Conservation (phyloP, 495 filamentous ascomycete species). For the Elasticomyces elasticus region DNA sequence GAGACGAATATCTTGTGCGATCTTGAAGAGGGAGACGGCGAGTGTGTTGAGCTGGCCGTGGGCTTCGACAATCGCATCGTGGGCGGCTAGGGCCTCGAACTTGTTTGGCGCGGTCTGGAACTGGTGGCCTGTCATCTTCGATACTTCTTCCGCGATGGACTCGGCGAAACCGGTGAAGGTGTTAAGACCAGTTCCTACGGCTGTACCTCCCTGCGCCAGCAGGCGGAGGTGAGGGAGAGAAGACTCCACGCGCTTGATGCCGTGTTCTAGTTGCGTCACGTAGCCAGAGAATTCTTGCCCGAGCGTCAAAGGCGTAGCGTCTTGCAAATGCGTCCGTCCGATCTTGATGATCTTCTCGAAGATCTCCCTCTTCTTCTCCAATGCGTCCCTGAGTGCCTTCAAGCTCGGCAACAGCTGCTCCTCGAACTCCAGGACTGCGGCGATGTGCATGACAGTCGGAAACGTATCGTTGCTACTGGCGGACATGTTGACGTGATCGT, state of each 20-base stretch:
- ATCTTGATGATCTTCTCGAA: constrained; percentile 97
- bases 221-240: constrained; percentile 73
- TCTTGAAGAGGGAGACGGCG: constrained; percentile 88
- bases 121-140: constrained; percentile 78
- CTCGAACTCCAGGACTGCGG: constrained; percentile 87
- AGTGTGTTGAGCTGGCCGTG: constrained; percentile 89
- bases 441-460: constrained; percentile 99
- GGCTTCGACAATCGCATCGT: constrained; percentile 93
- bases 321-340: constrained; percentile 93
- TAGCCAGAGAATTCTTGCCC: constrained; percentile 99
- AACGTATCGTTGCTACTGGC: constrained; percentile 99
- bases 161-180: constrained; percentile 94
- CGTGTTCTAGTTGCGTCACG: constrained; percentile 82
- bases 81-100: constrained; percentile 95
- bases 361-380: constrained; percentile 81
- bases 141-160: constrained; percentile 79
- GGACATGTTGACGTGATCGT: constrained; percentile 98
- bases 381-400: constrained; percentile 64
- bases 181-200: constrained; percentile 95
- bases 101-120: constrained; percentile 98
- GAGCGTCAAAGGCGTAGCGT: constrained; percentile 90
- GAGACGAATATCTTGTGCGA: constrained; percentile 95
- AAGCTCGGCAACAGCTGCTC: constrained; percentile 74
- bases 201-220: constrained; percentile 92
- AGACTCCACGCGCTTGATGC: constrained; percentile 77